Conservation (phyloP, 306 rosid genomes). For the Inga laurina region DNA sequence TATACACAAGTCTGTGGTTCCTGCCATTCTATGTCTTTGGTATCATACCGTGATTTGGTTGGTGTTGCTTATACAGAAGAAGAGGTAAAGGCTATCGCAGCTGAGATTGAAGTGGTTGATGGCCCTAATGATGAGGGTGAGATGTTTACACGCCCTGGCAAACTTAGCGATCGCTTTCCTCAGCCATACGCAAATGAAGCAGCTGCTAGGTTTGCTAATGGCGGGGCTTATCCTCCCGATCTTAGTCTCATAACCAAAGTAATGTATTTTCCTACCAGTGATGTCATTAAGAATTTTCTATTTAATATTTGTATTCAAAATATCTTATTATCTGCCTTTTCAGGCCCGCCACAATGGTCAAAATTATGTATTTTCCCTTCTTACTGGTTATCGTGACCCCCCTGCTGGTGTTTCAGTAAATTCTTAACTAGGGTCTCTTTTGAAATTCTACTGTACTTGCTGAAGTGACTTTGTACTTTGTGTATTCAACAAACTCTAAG, state of each 20-base stretch:
- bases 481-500: background rate
- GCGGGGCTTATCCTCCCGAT: constrained; percentile 99
- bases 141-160: constrained; percentile 98
- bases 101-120: constrained; percentile 97
- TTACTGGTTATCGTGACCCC: constrained; percentile 94
- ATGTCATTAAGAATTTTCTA: constrained; percentile 9
- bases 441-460: background rate
- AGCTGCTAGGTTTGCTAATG: constrained; percentile 99
- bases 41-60: constrained; percentile 98
- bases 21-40: constrained; percentile 94
- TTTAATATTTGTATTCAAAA: background rate
- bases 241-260: constrained; percentile 95
- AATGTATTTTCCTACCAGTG: constrained; percentile 40
- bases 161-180: constrained; percentile 96
- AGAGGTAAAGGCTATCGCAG: constrained; percentile 97
- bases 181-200: constrained; percentile 89
- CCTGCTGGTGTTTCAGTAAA: constrained; percentile 91
- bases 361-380: constrained; percentile 71
- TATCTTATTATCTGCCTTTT: constrained; percentile 26
- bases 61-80: constrained; percentile 98
- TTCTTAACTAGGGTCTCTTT: constrained; percentile 1
- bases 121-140: constrained; percentile 99
- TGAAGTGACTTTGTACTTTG: background rate
- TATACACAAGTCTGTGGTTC: constrained; percentile 94
- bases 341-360: constrained; percentile 14